A percentile compares a stretch with the other conserved stretches of the same genome.
Conservation (phyloP, 352 stramenopile genomes). For the Ochromonadaceae sp. region DNA sequence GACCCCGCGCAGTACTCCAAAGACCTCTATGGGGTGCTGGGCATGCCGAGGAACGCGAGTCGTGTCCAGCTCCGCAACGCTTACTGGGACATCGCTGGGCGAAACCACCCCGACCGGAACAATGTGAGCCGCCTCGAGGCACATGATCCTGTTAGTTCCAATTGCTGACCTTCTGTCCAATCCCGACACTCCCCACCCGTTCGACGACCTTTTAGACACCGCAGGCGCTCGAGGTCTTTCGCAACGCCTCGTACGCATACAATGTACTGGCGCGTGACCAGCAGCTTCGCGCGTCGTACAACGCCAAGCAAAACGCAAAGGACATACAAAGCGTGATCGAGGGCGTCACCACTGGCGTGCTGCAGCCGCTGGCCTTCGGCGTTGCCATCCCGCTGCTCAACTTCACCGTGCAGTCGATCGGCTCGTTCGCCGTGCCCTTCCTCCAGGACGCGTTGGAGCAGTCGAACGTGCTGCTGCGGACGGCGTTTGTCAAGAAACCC, state of each 20-base stretch:
- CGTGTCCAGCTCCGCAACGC: neutral
- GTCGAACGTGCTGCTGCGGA: neutral
- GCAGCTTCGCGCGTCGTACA: neutral
- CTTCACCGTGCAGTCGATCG: neutral
- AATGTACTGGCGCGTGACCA: neutral
- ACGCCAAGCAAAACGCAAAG: neutral
- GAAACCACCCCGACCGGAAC: slow-evolving; percentile 2
- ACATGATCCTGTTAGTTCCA: too few species aligned
- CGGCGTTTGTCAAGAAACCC: too few species aligned
- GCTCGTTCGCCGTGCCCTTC: neutral
- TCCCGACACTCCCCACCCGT: too few species aligned
- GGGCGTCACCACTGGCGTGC: neutral
- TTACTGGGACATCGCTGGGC: neutral
- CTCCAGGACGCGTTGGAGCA: neutral
- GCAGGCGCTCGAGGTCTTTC: neutral
- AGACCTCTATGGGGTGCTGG: neutral
- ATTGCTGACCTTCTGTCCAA: too few species aligned
- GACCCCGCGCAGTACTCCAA: neutral
- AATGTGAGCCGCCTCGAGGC: too few species aligned
- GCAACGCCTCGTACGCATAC: slow-evolving; percentile 1
- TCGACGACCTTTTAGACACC: too few species aligned
- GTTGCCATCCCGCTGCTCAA: neutral
- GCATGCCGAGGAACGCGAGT: neutral
- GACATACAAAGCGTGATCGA: neutral
- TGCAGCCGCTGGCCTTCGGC: neutral